Conservation (phyloP, 2,329 filamentous ascomycete species). For the Shiraia bambusicola region DNA sequence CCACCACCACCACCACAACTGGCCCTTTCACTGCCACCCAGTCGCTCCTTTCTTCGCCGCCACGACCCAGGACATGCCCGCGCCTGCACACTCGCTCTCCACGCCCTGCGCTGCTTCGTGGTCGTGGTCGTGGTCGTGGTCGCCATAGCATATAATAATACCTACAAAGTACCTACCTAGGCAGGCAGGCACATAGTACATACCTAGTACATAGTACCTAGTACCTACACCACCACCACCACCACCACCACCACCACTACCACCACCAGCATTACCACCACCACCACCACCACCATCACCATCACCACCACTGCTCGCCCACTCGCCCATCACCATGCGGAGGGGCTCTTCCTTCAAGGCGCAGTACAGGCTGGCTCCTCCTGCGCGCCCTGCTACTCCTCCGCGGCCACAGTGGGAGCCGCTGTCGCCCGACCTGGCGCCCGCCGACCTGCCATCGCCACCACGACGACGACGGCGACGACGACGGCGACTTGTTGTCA, state of each 20-base stretch:
- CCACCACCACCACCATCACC: constrained; percentile 14
- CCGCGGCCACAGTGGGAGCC: constrained; percentile 40
- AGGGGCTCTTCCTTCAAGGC: constrained; percentile 38
- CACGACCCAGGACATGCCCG: constrained; percentile 34
- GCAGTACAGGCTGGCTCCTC: constrained; percentile 34
- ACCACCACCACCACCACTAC: constrained; percentile 8
- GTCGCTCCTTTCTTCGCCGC: constrained; percentile 21
- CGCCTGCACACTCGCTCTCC: constrained; percentile 20
- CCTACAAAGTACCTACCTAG: too few relatives aligned
- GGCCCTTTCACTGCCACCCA: constrained; percentile 18
- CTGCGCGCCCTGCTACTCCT: constrained; percentile 33
- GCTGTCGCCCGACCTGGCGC: constrained; percentile 36
- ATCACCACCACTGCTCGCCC: too few relatives aligned
- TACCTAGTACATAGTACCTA: too few relatives aligned
- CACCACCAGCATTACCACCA: constrained; percentile 9
- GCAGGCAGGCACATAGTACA: too few relatives aligned
- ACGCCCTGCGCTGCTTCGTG: constrained; percentile 26
- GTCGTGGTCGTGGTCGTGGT: constrained; percentile 24
- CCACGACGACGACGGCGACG: constrained; percentile 30
- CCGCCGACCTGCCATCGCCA: constrained; percentile 15
- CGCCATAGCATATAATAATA: too few relatives aligned
- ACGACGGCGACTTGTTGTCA: too few relatives aligned
- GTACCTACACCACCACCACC: constrained; percentile 6
- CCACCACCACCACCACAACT: constrained; percentile 12
- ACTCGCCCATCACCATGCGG: constrained; percentile 29